Conservation (phyloP, 2,329 filamentous ascomycete genomes). For the Fusarium nisikadoi region DNA sequence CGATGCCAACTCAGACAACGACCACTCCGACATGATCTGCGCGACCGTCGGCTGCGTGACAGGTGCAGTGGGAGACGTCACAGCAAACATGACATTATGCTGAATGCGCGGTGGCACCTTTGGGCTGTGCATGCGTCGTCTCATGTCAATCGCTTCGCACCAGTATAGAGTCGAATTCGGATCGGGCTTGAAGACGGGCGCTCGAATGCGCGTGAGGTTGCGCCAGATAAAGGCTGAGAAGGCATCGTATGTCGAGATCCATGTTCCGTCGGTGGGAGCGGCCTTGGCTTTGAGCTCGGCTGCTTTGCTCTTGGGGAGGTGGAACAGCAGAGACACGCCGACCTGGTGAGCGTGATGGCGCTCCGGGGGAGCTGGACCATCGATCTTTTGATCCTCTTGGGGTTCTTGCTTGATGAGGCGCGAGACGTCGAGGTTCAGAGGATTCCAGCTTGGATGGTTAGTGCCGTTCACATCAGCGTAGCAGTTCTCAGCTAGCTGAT, state of each 20-base stretch:
- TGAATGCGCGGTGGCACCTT: slow-evolving; percentile 49
- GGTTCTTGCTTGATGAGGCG: slow-evolving; percentile 46
- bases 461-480: slow-evolving; percentile 46
- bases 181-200: slow-evolving; percentile 48
- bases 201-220: slow-evolving; percentile 49
- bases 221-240: slow-evolving; percentile 57
- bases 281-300: slow-evolving; percentile 53
- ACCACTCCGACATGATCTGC: slow-evolving; percentile 51
- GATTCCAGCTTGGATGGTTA: slow-evolving; percentile 49
- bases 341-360: slow-evolving; percentile 46
- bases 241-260: slow-evolving; percentile 61
- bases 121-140: slow-evolving; percentile 47
- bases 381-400: slow-evolving; percentile 45
- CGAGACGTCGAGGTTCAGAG: slow-evolving; percentile 49
- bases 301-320: slow-evolving; percentile 57
- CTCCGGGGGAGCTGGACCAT: slow-evolving; percentile 44
- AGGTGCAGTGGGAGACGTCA: slow-evolving; percentile 41
- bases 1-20: slow-evolving; percentile 49
- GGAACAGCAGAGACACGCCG: slow-evolving; percentile 51
- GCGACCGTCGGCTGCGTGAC: slow-evolving; percentile 45
- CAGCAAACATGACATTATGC: slow-evolving; percentile 49
- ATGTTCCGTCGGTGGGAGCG: slow-evolving; percentile 47
- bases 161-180: slow-evolving; percentile 45
- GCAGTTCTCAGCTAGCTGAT: slow-evolving; percentile 58
- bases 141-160: slow-evolving; percentile 54